Percentiles rank a stretch among this genome's conserved stretches.
These are phyloP conservation scores for Aspergillus ustus DNA, from an alignment of 2,329 filamentous ascomycete species.

Conservation along the genomic window DNA sequence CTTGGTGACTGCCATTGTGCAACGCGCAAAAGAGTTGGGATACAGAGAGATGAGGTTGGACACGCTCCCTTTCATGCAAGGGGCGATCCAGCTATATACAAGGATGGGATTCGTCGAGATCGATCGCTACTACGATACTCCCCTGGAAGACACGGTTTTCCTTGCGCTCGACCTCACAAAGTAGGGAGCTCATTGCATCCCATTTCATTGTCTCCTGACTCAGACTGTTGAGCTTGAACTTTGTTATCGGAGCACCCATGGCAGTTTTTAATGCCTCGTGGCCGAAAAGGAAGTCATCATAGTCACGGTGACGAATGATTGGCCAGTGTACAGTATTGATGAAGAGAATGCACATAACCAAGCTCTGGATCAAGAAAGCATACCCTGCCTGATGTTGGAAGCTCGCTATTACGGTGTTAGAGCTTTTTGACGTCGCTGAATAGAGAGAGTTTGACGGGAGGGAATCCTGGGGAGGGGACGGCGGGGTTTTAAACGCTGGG, in stretches of 20 bases:
- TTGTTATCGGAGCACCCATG: constrained; percentile 29
- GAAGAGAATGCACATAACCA: constrained; percentile 14
- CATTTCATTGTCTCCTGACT: constrained; percentile 23
- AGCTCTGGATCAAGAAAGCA: not conserved
- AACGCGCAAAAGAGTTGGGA: constrained; percentile 51
- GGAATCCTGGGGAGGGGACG: not conserved
- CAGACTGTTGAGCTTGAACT: constrained; percentile 42
- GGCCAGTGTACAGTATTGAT: not conserved
- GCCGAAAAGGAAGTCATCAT: constrained; percentile 34
- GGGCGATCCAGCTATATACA: constrained; percentile 56
- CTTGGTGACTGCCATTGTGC: constrained; percentile 52
- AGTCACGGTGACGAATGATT: constrained; percentile 18
- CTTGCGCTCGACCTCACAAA: constrained; percentile 42
- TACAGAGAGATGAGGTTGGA: constrained; percentile 61
- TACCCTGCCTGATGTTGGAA: too few relatives aligned
- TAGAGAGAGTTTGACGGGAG: too few relatives aligned
- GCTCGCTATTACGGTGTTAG: not conserved
- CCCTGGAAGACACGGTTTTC: constrained; percentile 58
- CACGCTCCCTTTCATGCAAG: constrained; percentile 58
- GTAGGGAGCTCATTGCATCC: not conserved
- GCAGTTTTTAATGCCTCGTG: constrained; percentile 29
- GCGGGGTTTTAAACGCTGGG: not conserved
- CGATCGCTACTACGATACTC: constrained; percentile 61
- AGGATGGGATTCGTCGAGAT: constrained; percentile 57
- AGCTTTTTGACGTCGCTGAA: not conserved